Percentiles rank a stretch among this genome's conserved stretches.
Evolutionary conservation across 148 eudicot genomes (phyloP).

Genomic region (Spergularia marina): DNA sequence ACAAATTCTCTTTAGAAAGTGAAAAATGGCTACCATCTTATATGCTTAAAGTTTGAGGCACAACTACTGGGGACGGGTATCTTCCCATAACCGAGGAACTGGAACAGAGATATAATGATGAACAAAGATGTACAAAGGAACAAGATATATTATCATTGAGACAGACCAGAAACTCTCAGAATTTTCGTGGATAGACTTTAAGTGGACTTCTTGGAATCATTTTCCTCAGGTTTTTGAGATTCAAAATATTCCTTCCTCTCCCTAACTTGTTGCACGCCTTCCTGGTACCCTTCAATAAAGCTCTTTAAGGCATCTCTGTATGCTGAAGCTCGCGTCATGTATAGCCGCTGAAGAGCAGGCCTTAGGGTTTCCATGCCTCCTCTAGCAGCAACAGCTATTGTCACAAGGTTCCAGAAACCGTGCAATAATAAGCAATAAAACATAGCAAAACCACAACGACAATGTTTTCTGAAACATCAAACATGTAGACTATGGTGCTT

Average conservation of each 20-base stretch:
- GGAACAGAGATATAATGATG: neutral
- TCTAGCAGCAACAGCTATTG: conserved; percentile 78
- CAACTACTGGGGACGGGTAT: no score
- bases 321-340: conserved; percentile 90
- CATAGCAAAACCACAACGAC: neutral
- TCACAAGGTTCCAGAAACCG: conserved; percentile 9
- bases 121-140: conserved; percentile 11
- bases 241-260: conserved; percentile 51
- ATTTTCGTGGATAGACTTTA: conserved; percentile 11
- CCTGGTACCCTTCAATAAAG: conserved; percentile 83
- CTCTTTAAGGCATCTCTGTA: conserved; percentile 87
- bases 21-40: no score
- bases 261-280: conserved; percentile 79
- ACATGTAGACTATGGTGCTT: neutral
- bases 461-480: neutral
- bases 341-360: conserved; percentile 79
- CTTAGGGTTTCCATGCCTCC: conserved; percentile 93
- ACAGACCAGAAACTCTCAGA: conserved; percentile 12
- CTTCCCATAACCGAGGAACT: neutral
- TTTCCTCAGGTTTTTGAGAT: conserved; percentile 38
- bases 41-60: no score
- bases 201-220: conserved; percentile 29
- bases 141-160: neutral
- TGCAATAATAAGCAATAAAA: neutral
- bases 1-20: no score